Base-by-base conservation (phyloP, 768 basidiomycete genomes). In the Asterophora lycoperdoides region DNA sequence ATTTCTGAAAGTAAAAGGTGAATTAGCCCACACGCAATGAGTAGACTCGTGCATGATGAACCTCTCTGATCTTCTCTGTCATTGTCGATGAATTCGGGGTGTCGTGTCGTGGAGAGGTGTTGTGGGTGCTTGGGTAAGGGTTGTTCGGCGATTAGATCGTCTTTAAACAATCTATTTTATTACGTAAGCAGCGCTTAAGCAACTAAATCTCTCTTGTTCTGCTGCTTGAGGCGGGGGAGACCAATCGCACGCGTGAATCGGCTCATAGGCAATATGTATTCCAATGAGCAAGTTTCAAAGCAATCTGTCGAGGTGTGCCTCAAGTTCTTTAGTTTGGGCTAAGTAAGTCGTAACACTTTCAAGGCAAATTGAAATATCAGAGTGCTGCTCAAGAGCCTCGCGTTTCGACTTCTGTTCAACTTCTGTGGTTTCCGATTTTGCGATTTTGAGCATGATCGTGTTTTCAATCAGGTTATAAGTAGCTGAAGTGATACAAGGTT, bases 61-160 rank as follows among this genome's bases (percentile, higher is more conserved):
- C 79, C 65, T 76, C 74, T 62, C 65, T 76, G 65, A 80, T 79
- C 72, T 70, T 72, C 54, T 79, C 78, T 20, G 75, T 70, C 70
- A 73, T 74, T 57, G 61, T 68, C 55, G 51, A 42, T 49, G 55
- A 46, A 42, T 52, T 17, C 41, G 41, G 41, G 51, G 44, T 40
- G 47, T 38, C 46, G 56, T 48, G 52, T 42, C 19, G 53, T 51
- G 52, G 52, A 51, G 49, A 37, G 54, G 53, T 56, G 52, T 46
- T 44, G 37, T 41, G 38, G 47, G 28, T 48, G 42, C 53, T 44
- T 60, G 55, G 58, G 60, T 53, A 60, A 61, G 59, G 63, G 62
- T 48, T 58, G 59, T 58, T 64, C 62, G 59, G 56, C 61, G 65
- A 67, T 66, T 65, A 64, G 63, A 66, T 66, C 60, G 54, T 57